Percentiles rank a stretch among this genome's conserved stretches.
Evolutionary conservation across 352 stramenopile species (phyloP).

Genomic region (Phytophthora chlamydospora): DNA sequence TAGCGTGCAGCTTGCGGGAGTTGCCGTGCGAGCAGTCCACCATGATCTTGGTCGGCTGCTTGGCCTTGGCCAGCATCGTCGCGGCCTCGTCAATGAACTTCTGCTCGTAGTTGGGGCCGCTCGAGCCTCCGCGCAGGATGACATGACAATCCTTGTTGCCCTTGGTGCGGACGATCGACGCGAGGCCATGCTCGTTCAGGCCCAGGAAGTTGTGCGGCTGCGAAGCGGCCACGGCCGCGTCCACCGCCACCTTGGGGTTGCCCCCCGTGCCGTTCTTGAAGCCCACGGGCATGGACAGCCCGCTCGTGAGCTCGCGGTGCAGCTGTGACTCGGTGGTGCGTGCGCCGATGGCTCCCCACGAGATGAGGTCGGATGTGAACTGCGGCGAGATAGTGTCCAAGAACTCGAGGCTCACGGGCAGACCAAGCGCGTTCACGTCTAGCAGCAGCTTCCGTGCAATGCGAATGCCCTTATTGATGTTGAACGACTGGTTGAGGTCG

Average conservation of each 20-base stretch:
- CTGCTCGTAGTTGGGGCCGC: slow-evolving; percentile 85
- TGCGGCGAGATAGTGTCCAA: slow-evolving; percentile 85
- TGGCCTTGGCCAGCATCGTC: slow-evolving; percentile 63
- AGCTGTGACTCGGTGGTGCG: slow-evolving; percentile 87
- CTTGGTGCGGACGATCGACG: slow-evolving; percentile 85
- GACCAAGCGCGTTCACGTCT: slow-evolving; percentile 79
- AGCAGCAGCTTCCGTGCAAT: slow-evolving; percentile 84
- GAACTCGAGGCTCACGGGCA: slow-evolving; percentile 82
- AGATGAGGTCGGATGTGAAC: slow-evolving; percentile 80
- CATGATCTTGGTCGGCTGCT: slow-evolving; percentile 82
- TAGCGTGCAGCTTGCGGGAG: slow-evolving; percentile 83
- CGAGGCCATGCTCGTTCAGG: slow-evolving; percentile 81
- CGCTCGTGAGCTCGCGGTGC: slow-evolving; percentile 81
- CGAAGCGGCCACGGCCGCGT: slow-evolving; percentile 70
- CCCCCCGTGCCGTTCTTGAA: slow-evolving; percentile 89
- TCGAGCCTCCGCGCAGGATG: slow-evolving; percentile 76
- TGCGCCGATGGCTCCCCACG: slow-evolving; percentile 84
- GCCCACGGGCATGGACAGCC: slow-evolving; percentile 82
- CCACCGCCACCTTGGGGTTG: slow-evolving; percentile 83
- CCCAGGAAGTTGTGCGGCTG: slow-evolving; percentile 84
- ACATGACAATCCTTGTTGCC: slow-evolving; percentile 88
- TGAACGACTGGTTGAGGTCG: slow-evolving; percentile 83
- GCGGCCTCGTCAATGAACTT: slow-evolving; percentile 72
- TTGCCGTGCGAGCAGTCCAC: slow-evolving; percentile 91
- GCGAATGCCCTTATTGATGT: slow-evolving; percentile 90